These are phyloP conservation scores for Rhynchospora tenuis DNA, from an alignment of 176 grass and related monocot species.

Conservation along the genomic window DNA sequence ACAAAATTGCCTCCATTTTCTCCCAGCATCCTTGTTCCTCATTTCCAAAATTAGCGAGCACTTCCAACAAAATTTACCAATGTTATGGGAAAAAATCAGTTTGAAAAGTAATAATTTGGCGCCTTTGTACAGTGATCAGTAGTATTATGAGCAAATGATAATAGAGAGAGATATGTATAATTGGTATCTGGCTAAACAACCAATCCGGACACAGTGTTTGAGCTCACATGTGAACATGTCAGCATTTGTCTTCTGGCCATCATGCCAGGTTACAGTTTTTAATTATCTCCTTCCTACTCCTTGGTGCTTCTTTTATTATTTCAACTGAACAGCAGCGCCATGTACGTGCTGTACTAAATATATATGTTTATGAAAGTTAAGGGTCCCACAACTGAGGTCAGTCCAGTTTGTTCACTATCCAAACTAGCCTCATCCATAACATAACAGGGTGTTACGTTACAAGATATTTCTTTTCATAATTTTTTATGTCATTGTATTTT, in stretches of 20 bases:
- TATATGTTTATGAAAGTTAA: background rate
- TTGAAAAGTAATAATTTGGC: too few relatives aligned
- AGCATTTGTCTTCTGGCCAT: slow-evolving; percentile 19
- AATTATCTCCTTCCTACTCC: background rate
- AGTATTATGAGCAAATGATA: slow-evolving; percentile 5
- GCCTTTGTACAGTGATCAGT: too few relatives aligned
- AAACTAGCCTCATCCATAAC: slow-evolving; percentile 10
- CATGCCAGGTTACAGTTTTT: background rate
- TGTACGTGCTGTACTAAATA: slow-evolving; percentile 4
- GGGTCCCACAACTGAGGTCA: background rate
- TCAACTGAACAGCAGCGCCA: slow-evolving; percentile 10
- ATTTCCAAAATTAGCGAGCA: background rate
- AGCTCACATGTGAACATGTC: slow-evolving; percentile 20
- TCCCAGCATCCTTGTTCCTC: too few relatives aligned
- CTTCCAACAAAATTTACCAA: background rate
- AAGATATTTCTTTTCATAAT: background rate
- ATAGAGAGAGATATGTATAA: background rate
- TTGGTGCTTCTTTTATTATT: slow-evolving; percentile 16
- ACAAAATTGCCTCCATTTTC: too few relatives aligned
- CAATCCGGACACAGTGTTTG: slow-evolving; percentile 7
- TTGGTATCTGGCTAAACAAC: background rate
- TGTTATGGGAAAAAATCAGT: background rate
- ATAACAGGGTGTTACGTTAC: background rate
- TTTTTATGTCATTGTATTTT: background rate
- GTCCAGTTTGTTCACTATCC: slow-evolving; percentile 6